phyloP scores from a whole-genome alignment of 768 basidiomycete species.

The Inosperma sp. region DNA sequence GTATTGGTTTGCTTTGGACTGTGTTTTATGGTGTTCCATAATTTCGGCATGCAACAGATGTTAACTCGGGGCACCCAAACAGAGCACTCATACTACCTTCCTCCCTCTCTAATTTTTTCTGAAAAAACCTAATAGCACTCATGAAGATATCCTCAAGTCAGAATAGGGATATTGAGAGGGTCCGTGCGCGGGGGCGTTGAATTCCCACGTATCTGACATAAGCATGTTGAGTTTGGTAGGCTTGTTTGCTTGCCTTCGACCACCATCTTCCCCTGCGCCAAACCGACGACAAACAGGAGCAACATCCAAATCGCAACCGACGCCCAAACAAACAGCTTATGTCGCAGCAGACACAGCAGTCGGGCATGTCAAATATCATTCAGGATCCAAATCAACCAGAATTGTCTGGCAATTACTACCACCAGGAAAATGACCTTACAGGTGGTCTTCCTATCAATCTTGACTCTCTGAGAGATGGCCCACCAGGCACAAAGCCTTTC shows the following conservation, averaged over 20 bases:
- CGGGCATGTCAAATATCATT: constrained; percentile 64
- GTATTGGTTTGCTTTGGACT: constrained; percentile 44
- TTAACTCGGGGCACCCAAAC: constrained; percentile 49
- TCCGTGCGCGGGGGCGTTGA: constrained; percentile 52
- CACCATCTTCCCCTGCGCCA: constrained; percentile 41
- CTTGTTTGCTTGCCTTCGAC: constrained; percentile 44
- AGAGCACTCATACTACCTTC: constrained; percentile 43
- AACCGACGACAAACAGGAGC: constrained; percentile 36
- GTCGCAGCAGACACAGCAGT: constrained; percentile 50
- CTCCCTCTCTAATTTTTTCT: constrained; percentile 29
- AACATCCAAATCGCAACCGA: constrained; percentile 16
- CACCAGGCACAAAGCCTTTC: constrained; percentile 85
- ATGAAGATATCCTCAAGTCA: constrained; percentile 4
- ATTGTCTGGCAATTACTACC: constrained; percentile 62
- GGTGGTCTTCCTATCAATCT: constrained; percentile 84
- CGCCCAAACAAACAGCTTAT: constrained; percentile 34
- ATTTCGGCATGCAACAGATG: constrained; percentile 62
- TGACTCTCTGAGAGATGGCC: constrained; percentile 81
- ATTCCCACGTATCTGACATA: constrained; percentile 61
- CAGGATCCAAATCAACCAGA: constrained; percentile 49
- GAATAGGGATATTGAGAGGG: constrained; percentile 28
- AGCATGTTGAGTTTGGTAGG: constrained; percentile 38
- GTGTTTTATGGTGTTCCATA: constrained; percentile 76
- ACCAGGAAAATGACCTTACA: constrained; percentile 71
- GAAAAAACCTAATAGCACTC: constrained; percentile 16